Base-by-base conservation (phyloP, 1,284 basidiomycete species). In the Moesziomyces antarcticus region DNA sequence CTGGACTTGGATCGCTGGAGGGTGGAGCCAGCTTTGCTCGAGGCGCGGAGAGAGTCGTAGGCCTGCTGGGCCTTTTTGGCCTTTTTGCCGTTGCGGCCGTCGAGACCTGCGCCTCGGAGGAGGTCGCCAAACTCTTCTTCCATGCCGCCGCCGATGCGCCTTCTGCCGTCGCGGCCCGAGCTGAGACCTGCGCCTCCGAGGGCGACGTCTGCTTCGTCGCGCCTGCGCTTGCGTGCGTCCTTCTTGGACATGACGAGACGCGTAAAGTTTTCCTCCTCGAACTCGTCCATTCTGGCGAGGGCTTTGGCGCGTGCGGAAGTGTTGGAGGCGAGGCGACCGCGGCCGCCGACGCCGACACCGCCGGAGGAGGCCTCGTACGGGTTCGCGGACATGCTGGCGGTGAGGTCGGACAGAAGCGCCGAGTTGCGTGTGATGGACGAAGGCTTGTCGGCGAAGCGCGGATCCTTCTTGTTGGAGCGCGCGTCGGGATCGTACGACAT, bases 221-320 rank as follows among this genome's bases (percentile, higher is more conserved):
- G 88, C 58, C 86, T 86, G n/a, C 96, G 88, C 57, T 90, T 87
- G 81, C 88, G 89, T 21, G 89, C 89, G 56, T 97, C 96, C 81
- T 90, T 91, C 88, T 97, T 98, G 84, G 91, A 92, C 88, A 94
- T 91, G 66, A 96, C 89, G 57, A 98, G 84, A 57, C 96, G 90
- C 27, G 92, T 94, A 86, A 98, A 94, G 85, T 97, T 96, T 56
- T 93, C 93, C 85, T 98, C 96, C 85, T 99, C 96, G 85, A 93
- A 99, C 73, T 93, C 91, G 54, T 89, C 89, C 86, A 97, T 91
- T 14, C 91, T 89, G 75, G 90, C 89, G 65, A 98, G 87, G 69
- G 93, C 90, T 37, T 89, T 88, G 10, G 91, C 92, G 24, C 93
- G 90, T 21, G 88, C 87, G 7, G 78, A 80, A n/a, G 67, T 62